Evolutionary conservation across 2,329 filamentous ascomycete species (phyloP), one percentile per base, ranked within the genome.

Genomic region (Cadophora sp.): DNA sequence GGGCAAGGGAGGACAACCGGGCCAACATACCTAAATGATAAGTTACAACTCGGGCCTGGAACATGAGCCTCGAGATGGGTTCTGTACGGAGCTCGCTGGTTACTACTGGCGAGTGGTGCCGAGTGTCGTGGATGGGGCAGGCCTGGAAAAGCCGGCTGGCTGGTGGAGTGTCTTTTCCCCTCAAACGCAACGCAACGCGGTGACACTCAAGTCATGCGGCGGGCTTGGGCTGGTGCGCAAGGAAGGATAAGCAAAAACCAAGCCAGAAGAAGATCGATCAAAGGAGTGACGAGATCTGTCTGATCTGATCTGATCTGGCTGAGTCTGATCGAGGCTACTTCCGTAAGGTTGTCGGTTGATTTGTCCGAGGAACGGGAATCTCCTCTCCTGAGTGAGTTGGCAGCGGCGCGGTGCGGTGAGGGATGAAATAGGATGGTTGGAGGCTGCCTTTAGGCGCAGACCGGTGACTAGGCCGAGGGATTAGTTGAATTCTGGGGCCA

Each of bases 171-270:
- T 66, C 50, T 53, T 50, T 50, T 53, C 59, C 26, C 53, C 43
- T 64, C 65, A 65, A 59, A 69, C 62, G 43, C 43, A 43, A 43
- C 37, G 37, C 37, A 48, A 48, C 43, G 43, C 65, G 64, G 70
- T 71, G 59, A 71, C 69, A 71, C 68, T 67, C 48, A 53, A 14
- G 48, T 55, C 48, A 66, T 68, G 65, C 68, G 65, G 60, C 66
- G 61, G 19, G 65, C 64, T 64, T 66, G 62, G 61, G 62, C 26
- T 63, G 53, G 56, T 62, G 67, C 64, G 65, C 62, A 68, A 64
- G 59, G 58, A 65, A 68, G 68, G 67, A 24, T 40, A 31, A 46
- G 58, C 16, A 43, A 46, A 12, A 27, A n/a, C 26, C 48, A 26
- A 43, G n/a, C 19, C n/a, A 27, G 48, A 51, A 22, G 58, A 59